Percentiles rank a stretch among this genome's conserved stretches.
These are phyloP conservation scores for Aquilaria agallochum DNA, from an alignment of 441 rosid genomes.

Conservation along the genomic window DNA sequence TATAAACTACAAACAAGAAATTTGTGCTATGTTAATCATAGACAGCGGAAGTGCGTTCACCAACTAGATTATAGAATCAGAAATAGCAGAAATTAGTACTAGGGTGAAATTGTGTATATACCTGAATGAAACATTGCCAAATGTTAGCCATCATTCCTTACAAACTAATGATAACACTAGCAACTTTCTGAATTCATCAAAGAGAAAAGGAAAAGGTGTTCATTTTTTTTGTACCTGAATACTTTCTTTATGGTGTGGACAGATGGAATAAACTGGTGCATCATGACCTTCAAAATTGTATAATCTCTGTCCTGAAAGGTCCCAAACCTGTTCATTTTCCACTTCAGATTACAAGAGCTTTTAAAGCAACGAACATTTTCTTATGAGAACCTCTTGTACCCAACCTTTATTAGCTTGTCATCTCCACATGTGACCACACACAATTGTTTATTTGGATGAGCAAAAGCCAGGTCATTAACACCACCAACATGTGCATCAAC, in stretches of 20 bases:
- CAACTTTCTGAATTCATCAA: background rate
- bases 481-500: slow-evolving; percentile 87
- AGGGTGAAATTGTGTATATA: no score
- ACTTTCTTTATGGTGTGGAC: slow-evolving; percentile 84
- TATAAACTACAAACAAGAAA: slow-evolving; percentile 55
- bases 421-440: slow-evolving; percentile 95
- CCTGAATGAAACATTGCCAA: no score
- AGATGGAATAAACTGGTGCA: slow-evolving; percentile 74
- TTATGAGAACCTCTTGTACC: slow-evolving; percentile 10
- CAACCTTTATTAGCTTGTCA: slow-evolving; percentile 83
- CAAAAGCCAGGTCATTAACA: slow-evolving; percentile 93
- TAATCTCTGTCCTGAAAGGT: slow-evolving; percentile 48
- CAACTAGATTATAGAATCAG: background rate
- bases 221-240: slow-evolving; percentile 53
- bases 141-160: no score
- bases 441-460: slow-evolving; percentile 71
- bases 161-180: background rate
- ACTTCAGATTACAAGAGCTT: slow-evolving; percentile 22
- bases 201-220: background rate
- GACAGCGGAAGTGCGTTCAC: slow-evolving; percentile 7
- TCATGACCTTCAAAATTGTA: slow-evolving; percentile 84
- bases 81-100: background rate
- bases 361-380: slow-evolving; percentile 8
- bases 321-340: slow-evolving; percentile 75
- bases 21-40: background rate